phyloP scores from a whole-genome alignment of 179 eudicot genomes.

The Spinacia oleracea region DNA sequence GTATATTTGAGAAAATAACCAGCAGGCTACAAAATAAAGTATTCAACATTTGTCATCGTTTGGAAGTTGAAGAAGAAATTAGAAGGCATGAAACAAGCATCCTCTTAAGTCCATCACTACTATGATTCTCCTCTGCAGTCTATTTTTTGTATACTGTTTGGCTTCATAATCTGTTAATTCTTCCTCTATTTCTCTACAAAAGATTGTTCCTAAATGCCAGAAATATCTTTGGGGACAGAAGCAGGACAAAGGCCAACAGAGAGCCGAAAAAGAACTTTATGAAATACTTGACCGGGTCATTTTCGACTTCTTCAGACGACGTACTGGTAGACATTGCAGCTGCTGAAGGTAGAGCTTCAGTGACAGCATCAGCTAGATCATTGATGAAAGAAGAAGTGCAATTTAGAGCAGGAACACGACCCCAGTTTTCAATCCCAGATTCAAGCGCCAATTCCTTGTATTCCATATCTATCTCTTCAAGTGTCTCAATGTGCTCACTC shows the following conservation, averaged over 20 bases:
- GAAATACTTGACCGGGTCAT: slow-evolving; percentile 44
- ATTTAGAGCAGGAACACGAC: slow-evolving; percentile 98
- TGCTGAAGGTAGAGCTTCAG: slow-evolving; percentile 91
- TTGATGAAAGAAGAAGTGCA: slow-evolving; percentile 76
- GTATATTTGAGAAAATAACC: background rate
- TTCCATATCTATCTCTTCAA: slow-evolving; percentile 99
- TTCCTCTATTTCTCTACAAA: slow-evolving; percentile 33
- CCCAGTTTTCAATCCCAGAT: slow-evolving; percentile 94
- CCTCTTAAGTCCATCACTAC: background rate
- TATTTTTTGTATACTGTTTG: background rate
- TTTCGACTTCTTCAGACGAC: slow-evolving; percentile 43
- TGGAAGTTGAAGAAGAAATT: background rate
- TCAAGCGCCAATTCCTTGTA: slow-evolving; percentile 84
- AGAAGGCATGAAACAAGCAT: background rate
- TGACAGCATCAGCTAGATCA: slow-evolving; percentile 92
- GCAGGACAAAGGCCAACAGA: slow-evolving; percentile 72
- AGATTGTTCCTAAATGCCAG: slow-evolving; percentile 57
- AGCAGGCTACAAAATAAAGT: slow-evolving; percentile 8
- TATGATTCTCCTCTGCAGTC: background rate
- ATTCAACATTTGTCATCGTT: background rate
- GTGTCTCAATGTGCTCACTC: slow-evolving; percentile 98
- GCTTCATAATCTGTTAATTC: slow-evolving; percentile 1
- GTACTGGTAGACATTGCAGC: slow-evolving; percentile 47
- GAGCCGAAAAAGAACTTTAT: slow-evolving; percentile 87
- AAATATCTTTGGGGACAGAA: slow-evolving; percentile 68